A percentile compares a stretch with the other conserved stretches of the same genome.
These are phyloP conservation scores for Neurospora tetrasperma DNA, from an alignment of 495 filamentous ascomycete genomes.

Conservation along the genomic window DNA sequence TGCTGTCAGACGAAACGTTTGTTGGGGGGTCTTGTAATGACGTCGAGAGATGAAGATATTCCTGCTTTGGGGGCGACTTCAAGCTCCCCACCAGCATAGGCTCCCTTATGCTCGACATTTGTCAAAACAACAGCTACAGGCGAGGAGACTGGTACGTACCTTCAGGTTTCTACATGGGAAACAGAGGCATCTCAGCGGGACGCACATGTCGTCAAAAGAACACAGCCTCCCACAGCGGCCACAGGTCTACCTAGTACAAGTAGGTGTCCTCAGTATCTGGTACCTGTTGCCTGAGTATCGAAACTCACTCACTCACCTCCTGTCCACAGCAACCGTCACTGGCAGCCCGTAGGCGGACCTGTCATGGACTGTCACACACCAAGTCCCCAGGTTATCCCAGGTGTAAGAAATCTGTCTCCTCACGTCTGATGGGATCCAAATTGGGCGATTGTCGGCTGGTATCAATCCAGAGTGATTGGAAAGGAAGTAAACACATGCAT, in stretches of 20 bases:
- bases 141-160: slow-evolving; percentile 9
- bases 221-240: background rate
- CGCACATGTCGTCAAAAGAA: slow-evolving; percentile 16
- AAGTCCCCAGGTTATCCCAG: background rate
- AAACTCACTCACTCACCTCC: background rate
- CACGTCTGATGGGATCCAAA: background rate
- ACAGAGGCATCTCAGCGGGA: background rate
- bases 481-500: slow-evolving; percentile 25
- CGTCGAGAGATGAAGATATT: background rate
- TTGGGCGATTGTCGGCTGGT: background rate
- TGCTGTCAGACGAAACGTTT: background rate
- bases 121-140: background rate
- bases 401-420: background rate
- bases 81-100: background rate
- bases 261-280: background rate
- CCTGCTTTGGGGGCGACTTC: background rate
- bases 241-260: background rate
- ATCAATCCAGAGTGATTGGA: slow-evolving; percentile 5
- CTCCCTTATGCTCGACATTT: background rate
- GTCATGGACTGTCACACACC: background rate
- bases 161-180: background rate
- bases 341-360: background rate
- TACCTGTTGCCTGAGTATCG: background rate
- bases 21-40: background rate
- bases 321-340: background rate